Base-by-base conservation (phyloP, 257 asterid genomes). In the Nemophila menziesii region DNA sequence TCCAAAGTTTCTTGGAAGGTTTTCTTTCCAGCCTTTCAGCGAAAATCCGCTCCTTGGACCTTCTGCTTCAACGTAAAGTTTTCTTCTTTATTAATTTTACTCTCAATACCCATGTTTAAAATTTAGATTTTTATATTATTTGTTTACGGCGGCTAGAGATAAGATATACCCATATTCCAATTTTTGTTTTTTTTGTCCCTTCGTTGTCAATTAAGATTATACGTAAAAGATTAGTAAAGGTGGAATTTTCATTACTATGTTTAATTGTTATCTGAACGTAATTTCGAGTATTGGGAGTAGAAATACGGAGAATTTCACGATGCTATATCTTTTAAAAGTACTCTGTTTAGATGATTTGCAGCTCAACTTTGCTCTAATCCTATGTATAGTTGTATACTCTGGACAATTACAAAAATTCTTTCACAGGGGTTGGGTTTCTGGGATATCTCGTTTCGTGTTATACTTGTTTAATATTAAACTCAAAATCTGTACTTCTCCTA, bases 41-140 rank as follows among this genome's bases (percentile, higher is more conserved):
- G 82, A 89, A 59, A 89, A 89, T 66, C 98, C 97, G 16, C 52
- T 78, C 36, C 60, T 89, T 15, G 98, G 98, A 1, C 95, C 98
- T 63, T 80, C 98, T 60, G 66, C 92, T 54, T 58, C 77, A 16
- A 76, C 94, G 98, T 89, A 58, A 74, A 11, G 39, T 22, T 7
- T 4, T 16, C 16, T 29, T 43, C 22, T 44, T 18, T 11, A 15
- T 15, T 45, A 20, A 39, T 26, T 46, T 3, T 10, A 7, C 12
- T 29, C 7, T 29, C 36, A 29, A 29, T 29, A 7, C 36, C 36
- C 36, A 29, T 29, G 36, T 29, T 29, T 29, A 10, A 29, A 29
- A 13, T 29, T 29, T 29, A 13, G 36, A 29, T 29, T 29, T 29
- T 29, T 29, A 13, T 29, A 7, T 5, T 2, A 29, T 13, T 2